These are phyloP conservation scores for Sugiyamaella americana DNA, from an alignment of 805 yeast species.

Conservation along the genomic window DNA sequence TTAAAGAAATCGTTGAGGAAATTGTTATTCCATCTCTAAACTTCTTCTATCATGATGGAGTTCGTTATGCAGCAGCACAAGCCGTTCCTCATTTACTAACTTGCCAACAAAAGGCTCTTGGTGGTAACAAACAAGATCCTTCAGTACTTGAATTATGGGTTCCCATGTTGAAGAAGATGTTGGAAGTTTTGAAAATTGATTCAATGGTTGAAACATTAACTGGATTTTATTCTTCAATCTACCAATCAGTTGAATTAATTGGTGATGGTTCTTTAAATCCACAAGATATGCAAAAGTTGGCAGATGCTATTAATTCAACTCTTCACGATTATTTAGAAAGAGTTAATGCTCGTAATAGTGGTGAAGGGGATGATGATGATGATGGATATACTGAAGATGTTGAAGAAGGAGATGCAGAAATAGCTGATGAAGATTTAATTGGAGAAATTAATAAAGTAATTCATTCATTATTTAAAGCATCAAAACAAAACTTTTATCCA, in stretches of 20 bases:
- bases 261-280: conserved; percentile 53
- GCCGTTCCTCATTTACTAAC: conserved; percentile 71
- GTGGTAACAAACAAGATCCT: conserved; percentile 39
- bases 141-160: conserved; percentile 65
- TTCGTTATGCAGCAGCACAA: conserved; percentile 83
- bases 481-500: conserved; percentile 52
- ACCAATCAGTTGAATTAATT: conserved; percentile 57
- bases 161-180: conserved; percentile 58
- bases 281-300: conserved; percentile 46
- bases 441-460: conserved; percentile 80
- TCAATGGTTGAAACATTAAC: conserved; percentile 79
- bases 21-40: conserved; percentile 84
- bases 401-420: conserved; percentile 76
- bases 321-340: conserved; percentile 65
- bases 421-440: conserved; percentile 81
- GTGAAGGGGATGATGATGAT: conserved; percentile 35
- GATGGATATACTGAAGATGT: conserved; percentile 85
- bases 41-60: conserved; percentile 91
- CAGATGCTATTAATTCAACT: conserved; percentile 53
- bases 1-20: conserved; percentile 66
- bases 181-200: conserved; percentile 63
- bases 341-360: conserved; percentile 42
- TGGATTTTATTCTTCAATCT: conserved; percentile 67
- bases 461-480: conserved; percentile 60
- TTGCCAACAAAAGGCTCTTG: conserved; percentile 50